Evolutionary conservation across 495 filamentous ascomycete genomes (phyloP).

Genomic region (Pyronema domesticum): DNA sequence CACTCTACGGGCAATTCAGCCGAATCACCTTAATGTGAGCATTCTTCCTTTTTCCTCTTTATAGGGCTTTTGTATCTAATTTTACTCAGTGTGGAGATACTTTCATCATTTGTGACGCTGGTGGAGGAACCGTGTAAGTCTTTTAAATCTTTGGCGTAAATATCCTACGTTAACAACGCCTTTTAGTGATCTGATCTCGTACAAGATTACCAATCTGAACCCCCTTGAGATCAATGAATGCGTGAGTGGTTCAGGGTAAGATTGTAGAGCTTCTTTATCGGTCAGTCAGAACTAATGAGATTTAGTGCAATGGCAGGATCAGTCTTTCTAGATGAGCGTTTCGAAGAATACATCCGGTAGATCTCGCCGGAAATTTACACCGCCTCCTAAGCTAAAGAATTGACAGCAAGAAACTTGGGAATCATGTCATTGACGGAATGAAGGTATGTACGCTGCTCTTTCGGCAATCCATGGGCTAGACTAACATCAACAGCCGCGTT

Average conservation of each 20-base stretch:
- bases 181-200: conserved; percentile 29
- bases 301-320: background rate
- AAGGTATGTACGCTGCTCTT: conserved; percentile 31
- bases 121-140: conserved; percentile 36
- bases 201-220: conserved; percentile 34
- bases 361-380: too few relatives aligned
- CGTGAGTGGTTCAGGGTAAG: conserved; percentile 32
- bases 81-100: background rate
- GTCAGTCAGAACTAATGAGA: too few relatives aligned
- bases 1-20: conserved; percentile 47
- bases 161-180: background rate
- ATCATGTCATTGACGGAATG: conserved; percentile 34
- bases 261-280: too few relatives aligned
- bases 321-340: conserved; percentile 30
- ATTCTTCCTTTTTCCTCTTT: background rate
- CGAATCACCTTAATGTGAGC: conserved; percentile 35
- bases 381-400: conserved; percentile 51
- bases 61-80: background rate
- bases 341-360: conserved; percentile 57
- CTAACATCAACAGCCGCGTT: too few relatives aligned
- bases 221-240: conserved; percentile 34
- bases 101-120: conserved; percentile 39
- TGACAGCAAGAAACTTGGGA: conserved; percentile 8
- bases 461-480: too few relatives aligned
- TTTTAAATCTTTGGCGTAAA: background rate